Base-by-base conservation (phyloP, 805 yeast genomes). In the Yamadazyma takamatsuzukensis region DNA sequence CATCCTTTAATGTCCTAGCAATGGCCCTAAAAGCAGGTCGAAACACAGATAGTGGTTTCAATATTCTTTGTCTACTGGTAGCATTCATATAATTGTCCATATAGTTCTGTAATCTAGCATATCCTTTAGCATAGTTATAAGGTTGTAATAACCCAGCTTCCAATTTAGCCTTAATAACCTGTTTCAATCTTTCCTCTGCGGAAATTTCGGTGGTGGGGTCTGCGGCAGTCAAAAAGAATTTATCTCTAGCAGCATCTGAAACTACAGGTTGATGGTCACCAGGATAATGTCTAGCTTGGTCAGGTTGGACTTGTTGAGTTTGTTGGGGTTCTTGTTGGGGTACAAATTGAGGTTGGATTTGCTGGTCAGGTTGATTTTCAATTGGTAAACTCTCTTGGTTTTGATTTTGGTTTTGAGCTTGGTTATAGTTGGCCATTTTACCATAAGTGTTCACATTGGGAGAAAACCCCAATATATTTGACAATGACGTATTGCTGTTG, bases 171-270 rank as follows among this genome's bases (percentile, higher is more conserved):
- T 85, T 84, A 49, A 90, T 89, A 8, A 90, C 97, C 53, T 88
- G 94, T 51, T 86, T 87, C 45, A 90, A 68, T 39, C 97, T 71
- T 52, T 88, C 97, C 51, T 89, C 97, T 0, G 97, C 96, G 0
- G 95, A 84, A 22, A 84, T 82, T 44, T 87, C 96, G 2, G 90
- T 86, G 0, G 96, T 84, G 4, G 97, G 97, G 54, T 90, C 97
- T 0, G 97, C 97, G 0, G 97, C 97, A 0, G 97, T 90, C 30
- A 90, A 62, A 62, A 90, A 89, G 59, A 90, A 90, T 56, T 88
- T 88, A 53, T 89, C 97, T 43, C 87, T 72, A 1, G 96, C 95
- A 2, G 93, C 79, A 35, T 84, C 90, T 0, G 80, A 74, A 4
- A 76, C 68, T 24, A 64, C 59, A 2, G 72, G 72, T 32, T 59